phyloP scores from a whole-genome alignment of 2,329 filamentous ascomycete genomes.

The Ascochyta rabiei region DNA sequence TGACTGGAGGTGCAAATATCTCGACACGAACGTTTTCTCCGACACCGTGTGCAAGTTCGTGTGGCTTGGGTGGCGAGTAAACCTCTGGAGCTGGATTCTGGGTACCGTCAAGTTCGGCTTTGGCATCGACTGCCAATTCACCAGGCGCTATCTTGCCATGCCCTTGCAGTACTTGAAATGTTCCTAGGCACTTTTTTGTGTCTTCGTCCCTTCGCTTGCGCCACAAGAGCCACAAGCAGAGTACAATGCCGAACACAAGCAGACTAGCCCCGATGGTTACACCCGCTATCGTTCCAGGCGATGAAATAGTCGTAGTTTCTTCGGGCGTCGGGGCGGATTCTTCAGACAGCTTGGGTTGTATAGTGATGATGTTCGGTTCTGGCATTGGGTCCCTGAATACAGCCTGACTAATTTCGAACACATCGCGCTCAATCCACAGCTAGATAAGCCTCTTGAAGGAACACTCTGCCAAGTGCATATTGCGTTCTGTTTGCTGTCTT shows the following conservation, averaged over 20 bases:
- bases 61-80: neutral
- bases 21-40: neutral
- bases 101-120: neutral
- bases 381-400: constrained; percentile 42
- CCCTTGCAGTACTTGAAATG: neutral
- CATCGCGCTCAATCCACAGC: constrained; percentile 56
- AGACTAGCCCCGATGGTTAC: constrained; percentile 51
- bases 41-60: neutral
- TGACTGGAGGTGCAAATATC: neutral
- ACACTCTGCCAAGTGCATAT: constrained; percentile 69
- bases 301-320: constrained; percentile 13
- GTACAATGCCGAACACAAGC: constrained; percentile 34
- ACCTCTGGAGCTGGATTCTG: neutral
- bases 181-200: neutral
- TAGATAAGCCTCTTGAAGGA: constrained; percentile 70
- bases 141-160: neutral
- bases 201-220: constrained; percentile 22
- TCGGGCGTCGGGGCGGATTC: constrained; percentile 33
- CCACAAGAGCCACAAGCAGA: constrained; percentile 44
- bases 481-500: constrained; percentile 58
- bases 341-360: constrained; percentile 36
- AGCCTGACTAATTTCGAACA: constrained; percentile 57
- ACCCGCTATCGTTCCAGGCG: constrained; percentile 51
- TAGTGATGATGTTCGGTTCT: constrained; percentile 36
- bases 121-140: neutral